Conservation (phyloP, 225 moss, liverwort and hornwort species). For the Thuidium tamariscinum region DNA sequence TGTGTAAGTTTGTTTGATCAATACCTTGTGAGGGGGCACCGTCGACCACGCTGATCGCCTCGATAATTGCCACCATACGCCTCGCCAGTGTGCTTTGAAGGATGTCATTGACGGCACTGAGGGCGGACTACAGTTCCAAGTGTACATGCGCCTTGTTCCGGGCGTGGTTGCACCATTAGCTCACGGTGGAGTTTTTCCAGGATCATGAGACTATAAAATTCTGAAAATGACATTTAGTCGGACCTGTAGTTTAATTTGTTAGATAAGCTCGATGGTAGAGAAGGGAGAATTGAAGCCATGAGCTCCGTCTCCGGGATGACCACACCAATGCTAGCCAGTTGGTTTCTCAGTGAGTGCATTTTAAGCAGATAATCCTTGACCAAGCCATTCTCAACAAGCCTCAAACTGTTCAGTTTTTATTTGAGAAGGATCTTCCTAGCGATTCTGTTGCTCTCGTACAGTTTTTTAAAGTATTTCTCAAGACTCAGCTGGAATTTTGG, state of each 20-base stretch:
- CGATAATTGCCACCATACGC: not conserved
- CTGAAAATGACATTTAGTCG: not conserved
- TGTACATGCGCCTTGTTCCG: not conserved
- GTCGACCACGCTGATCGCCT: not conserved
- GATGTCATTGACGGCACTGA: not conserved
- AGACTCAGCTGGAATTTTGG: not conserved
- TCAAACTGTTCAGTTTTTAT: not conserved
- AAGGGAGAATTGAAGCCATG: no score
- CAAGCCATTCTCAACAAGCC: not conserved
- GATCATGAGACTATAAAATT: not conserved
- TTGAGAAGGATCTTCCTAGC: not conserved
- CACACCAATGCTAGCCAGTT: no score
- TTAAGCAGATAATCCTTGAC: no score
- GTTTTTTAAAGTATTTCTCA: not conserved
- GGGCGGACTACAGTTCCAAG: not conserved
- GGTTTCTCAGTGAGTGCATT: no score
- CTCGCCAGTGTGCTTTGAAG: not conserved
- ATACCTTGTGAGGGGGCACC: no score
- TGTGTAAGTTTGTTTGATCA: not conserved
- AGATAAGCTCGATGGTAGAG: not conserved
- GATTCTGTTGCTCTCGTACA: not conserved
- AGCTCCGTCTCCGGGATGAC: no score
- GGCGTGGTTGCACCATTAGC: not conserved
- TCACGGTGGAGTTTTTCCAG: not conserved
- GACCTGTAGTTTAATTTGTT: not conserved